Conservation (phyloP, 345 rosid species). For the Euphorbia peplus region DNA sequence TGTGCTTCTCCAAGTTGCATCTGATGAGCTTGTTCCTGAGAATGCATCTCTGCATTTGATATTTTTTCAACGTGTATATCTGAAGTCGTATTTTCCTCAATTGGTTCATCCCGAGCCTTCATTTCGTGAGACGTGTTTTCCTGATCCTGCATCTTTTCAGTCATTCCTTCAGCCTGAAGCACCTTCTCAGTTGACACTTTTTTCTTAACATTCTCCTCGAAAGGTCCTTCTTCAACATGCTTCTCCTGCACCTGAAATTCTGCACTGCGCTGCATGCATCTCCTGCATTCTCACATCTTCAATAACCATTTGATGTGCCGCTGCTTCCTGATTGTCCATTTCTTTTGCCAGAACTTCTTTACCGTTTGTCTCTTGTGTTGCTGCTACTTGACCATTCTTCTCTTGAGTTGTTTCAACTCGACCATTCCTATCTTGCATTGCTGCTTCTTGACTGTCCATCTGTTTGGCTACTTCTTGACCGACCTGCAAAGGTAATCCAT, state of each 20-base stretch:
- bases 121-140: neutral
- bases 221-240: neutral
- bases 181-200: neutral
- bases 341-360: neutral
- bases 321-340: too few relatives aligned
- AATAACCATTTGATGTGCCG: too few relatives aligned
- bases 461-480: neutral
- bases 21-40: neutral
- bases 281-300: slow-evolving; percentile 18
- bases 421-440: neutral
- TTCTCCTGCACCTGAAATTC: slow-evolving; percentile 10
- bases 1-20: neutral
- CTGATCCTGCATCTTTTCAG: neutral
- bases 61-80: neutral
- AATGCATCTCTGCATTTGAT: neutral
- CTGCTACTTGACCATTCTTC: slow-evolving; percentile 27
- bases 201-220: neutral
- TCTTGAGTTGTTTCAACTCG: neutral
- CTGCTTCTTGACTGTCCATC: neutral
- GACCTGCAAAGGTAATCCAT: neutral
- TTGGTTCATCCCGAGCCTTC: neutral
- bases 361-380: neutral
- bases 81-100: neutral
- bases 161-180: neutral
- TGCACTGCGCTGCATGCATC: too few relatives aligned